Base-by-base conservation (phyloP, 2,329 filamentous ascomycete species). In the Xylaria sp. region DNA sequence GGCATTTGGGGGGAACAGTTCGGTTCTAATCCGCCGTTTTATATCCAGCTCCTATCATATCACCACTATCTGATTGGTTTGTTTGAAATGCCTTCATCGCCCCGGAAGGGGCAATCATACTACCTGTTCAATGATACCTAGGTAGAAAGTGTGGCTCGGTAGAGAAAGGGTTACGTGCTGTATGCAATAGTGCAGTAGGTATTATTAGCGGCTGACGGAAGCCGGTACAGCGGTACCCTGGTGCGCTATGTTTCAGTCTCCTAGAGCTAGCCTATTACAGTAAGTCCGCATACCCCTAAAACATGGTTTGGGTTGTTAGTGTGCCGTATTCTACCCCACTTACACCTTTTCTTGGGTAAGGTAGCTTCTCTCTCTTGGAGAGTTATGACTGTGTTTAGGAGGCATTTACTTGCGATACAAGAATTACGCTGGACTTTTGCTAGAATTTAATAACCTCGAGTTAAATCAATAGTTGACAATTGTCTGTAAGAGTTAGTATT, bases 161-260 rank as follows among this genome's bases (percentile, higher is more conserved):
- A 39, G 31, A 23, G 9, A 39, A 25, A 55, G 9, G 41, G 41
- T n/a, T 7, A 18, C 15, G 41, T 52, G 13, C 23, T 52, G 50
- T 15, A 28, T 34, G n/a, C 34, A 37, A 20, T 55, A 34, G 28
- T 20, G 28, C 31, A 37, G 31, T 37, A 55, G 9, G 8, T 61
- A 61, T 41, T 59, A 37, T 58, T 63, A 59, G 60, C 46, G 63
- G 58, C 54, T 51, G 28, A 58, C 44, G 54, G 28, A 66, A 51
- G 41, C 54, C 55, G 20, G 54, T 34, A 50, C 63, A 57, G 63
- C 41, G 54, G 54, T 57, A 39, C 12, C 54, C 34, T 41, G 39
- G 25, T 15, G 52, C 64, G 67, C 69, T 69, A 71, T 51, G 69
- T 71, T 69, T 71, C 69, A 71, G 67, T 63, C 60, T 20, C 5